These are phyloP conservation scores for Dioszegia hungarica DNA, from an alignment of 768 basidiomycete genomes.

Conservation along the genomic window DNA sequence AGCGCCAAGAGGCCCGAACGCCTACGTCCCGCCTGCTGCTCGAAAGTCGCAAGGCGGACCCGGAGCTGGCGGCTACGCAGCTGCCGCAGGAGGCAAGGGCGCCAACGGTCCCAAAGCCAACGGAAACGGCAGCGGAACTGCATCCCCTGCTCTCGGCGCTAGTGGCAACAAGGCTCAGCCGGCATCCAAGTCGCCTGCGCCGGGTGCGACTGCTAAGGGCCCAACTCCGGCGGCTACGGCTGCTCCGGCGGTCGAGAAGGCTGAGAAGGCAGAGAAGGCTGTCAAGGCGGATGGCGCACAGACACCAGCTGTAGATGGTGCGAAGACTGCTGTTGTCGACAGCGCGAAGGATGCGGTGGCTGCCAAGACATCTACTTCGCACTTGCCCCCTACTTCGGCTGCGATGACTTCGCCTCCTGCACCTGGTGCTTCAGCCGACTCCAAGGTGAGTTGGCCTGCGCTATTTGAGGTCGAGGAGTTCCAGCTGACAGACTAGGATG, in stretches of 20 bases:
- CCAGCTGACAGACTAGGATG: no score
- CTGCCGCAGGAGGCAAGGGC: conserved; percentile 9
- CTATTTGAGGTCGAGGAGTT: no score
- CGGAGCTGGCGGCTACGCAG: conserved; percentile 3
- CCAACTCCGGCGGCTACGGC: conserved; percentile 5
- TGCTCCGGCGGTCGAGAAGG: not conserved
- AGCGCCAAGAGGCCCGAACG: conserved; percentile 60
- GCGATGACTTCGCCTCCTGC: not conserved
- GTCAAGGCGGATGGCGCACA: no score
- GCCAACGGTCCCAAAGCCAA: not conserved
- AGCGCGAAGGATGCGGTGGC: not conserved
- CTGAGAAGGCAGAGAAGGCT: no score
- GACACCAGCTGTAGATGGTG: no score
- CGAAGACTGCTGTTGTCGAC: not conserved
- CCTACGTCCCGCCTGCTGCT: conserved; percentile 91
- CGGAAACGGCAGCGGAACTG: not conserved
- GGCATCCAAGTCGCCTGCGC: not conserved
- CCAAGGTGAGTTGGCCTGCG: conserved; percentile 3
- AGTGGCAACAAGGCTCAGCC: not conserved
- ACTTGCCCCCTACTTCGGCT: not conserved
- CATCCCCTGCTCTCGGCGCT: conserved; percentile 9
- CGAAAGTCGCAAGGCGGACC: conserved; percentile 52
- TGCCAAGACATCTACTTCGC: not conserved
- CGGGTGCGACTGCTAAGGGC: conserved; percentile 5
- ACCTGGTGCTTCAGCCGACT: not conserved